These are phyloP conservation scores for Schwanniomyces polymorphus DNA, from an alignment of 805 yeast genomes.

Conservation along the genomic window DNA sequence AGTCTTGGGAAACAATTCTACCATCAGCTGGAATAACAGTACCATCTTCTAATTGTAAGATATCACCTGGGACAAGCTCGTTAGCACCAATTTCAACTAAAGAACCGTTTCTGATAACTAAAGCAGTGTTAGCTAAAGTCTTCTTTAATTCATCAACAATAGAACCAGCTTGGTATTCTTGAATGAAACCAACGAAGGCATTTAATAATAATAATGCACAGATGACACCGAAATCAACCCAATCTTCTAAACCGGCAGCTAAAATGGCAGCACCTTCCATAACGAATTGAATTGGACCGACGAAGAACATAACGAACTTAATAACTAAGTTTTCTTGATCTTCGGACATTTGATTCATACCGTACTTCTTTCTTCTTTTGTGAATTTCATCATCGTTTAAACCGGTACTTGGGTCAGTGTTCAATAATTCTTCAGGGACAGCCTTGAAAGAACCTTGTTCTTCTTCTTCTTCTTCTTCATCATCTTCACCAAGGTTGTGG, in stretches of 20 bases:
- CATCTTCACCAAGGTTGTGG: constrained; percentile 47
- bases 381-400: constrained; percentile 73
- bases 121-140: constrained; percentile 88
- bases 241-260: constrained; percentile 95
- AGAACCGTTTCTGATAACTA: constrained; percentile 80
- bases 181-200: constrained; percentile 94
- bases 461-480: constrained; percentile 47
- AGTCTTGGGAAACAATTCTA: constrained; percentile 80
- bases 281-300: constrained; percentile 95
- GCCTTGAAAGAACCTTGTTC: constrained; percentile 51
- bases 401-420: constrained; percentile 80
- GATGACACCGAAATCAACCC: constrained; percentile 99
- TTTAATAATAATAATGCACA: constrained; percentile 82
- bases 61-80: constrained; percentile 95
- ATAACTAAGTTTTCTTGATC: constrained; percentile 77
- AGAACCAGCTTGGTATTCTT: constrained; percentile 97
- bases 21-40: constrained; percentile 92
- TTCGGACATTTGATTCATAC: constrained; percentile 89
- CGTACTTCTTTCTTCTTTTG: constrained; percentile 86
- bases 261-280: constrained; percentile 96
- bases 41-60: constrained; percentile 90
- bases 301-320: constrained; percentile 83
- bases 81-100: constrained; percentile 73
- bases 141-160: constrained; percentile 95
- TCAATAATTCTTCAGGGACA: constrained; percentile 82